Conservation (phyloP, 805 yeast genomes). For the Kuraishia molischiana region DNA sequence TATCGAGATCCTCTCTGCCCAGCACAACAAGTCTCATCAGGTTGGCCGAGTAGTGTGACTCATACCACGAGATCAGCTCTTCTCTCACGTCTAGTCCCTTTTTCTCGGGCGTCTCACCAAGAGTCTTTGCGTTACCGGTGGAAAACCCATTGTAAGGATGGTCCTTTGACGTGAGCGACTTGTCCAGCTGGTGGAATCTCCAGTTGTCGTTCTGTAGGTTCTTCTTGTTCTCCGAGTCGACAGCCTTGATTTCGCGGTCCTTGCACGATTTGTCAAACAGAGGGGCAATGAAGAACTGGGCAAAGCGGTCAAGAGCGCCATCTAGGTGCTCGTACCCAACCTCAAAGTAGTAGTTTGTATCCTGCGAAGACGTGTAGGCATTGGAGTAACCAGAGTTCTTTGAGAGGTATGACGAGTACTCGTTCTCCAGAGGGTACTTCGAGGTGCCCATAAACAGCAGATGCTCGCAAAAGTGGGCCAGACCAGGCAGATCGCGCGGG, state of each 20-base stretch:
- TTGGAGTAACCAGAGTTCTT: slow-evolving; percentile 85
- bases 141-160: slow-evolving; percentile 88
- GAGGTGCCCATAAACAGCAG: slow-evolving; percentile 71
- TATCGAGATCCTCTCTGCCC: slow-evolving; percentile 72
- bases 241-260: slow-evolving; percentile 90
- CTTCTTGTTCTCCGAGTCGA: slow-evolving; percentile 92
- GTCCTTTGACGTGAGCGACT: slow-evolving; percentile 54
- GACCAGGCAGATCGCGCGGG: slow-evolving; percentile 51
- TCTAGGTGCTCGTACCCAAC: slow-evolving; percentile 63
- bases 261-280: slow-evolving; percentile 64
- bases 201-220: slow-evolving; percentile 84
- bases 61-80: slow-evolving; percentile 68
- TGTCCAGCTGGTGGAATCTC: slow-evolving; percentile 82
- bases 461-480: slow-evolving; percentile 75
- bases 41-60: slow-evolving; percentile 68
- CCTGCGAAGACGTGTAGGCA: slow-evolving; percentile 84
- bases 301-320: slow-evolving; percentile 87
- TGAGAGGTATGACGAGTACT: slow-evolving; percentile 62
- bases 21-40: slow-evolving; percentile 80
- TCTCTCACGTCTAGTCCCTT: slow-evolving; percentile 70
- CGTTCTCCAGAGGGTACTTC: slow-evolving; percentile 69
- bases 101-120: slow-evolving; percentile 53
- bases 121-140: slow-evolving; percentile 77
- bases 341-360: slow-evolving; percentile 88
- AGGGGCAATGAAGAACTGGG: slow-evolving; percentile 87